Conservation (phyloP, 176 grass and related monocot genomes). For the Hsuehochloa calcarea region DNA sequence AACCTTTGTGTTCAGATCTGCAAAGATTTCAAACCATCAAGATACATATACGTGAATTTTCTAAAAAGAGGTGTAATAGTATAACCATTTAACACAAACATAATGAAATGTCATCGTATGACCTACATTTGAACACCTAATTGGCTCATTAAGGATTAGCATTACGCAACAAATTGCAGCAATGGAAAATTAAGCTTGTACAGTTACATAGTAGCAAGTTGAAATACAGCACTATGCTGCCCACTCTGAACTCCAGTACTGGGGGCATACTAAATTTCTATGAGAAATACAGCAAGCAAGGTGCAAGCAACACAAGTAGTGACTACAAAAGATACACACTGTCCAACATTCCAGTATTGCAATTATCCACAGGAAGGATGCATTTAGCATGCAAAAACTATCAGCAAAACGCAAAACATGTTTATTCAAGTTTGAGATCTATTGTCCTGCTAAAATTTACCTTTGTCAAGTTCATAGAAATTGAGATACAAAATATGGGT, state of each 20-base stretch:
- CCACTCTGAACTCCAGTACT: background rate
- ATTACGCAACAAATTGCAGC: background rate
- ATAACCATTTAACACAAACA: background rate
- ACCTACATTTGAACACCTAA: background rate
- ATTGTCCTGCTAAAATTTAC: conserved; percentile 33
- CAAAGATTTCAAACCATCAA: background rate
- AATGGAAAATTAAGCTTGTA: background rate
- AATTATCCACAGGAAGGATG: conserved; percentile 25
- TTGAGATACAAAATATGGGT: conserved; percentile 96
- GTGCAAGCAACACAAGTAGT: background rate
- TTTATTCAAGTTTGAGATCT: background rate
- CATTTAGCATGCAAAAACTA: conserved; percentile 38
- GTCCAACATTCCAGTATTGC: background rate
- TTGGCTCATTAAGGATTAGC: background rate
- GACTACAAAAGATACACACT: background rate
- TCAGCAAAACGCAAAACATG: background rate
- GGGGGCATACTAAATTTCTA: background rate
- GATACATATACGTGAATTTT: background rate
- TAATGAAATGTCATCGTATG: background rate
- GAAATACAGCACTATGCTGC: background rate
- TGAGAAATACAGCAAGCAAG: background rate
- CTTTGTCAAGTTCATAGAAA: conserved; percentile 82
- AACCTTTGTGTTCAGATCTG: conserved; percentile 58
- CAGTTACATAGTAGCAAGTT: background rate
- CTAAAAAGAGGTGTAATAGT: background rate